phyloP scores from a whole-genome alignment of 2,329 filamentous ascomycete genomes.

The Neurospora sp. region DNA sequence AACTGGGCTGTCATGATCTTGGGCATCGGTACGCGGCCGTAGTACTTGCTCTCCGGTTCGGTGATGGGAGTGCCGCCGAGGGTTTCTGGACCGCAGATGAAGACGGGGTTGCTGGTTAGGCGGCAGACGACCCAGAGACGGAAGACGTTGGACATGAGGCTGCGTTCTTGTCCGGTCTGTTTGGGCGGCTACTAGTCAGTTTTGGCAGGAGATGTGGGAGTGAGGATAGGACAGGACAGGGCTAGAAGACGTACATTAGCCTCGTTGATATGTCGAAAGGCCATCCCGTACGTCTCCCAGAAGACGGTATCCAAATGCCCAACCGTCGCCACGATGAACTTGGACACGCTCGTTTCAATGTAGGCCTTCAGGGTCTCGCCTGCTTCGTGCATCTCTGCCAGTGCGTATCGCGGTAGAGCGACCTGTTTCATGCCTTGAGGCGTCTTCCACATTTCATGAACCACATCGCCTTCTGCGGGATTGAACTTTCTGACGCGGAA shows the following conservation, averaged over 20 bases:
- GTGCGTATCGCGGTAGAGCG: constrained; percentile 8
- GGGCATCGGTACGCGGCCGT: constrained; percentile 13
- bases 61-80: constrained; percentile 11
- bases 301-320: constrained; percentile 9
- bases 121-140: constrained; percentile 16
- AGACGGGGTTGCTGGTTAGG: constrained; percentile 13
- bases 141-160: constrained; percentile 13
- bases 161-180: constrained; percentile 9
- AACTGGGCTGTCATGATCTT: constrained; percentile 17
- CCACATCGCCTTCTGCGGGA: constrained; percentile 16
- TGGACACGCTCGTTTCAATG: constrained; percentile 7
- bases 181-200: not conserved
- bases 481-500: constrained; percentile 17
- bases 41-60: constrained; percentile 8
- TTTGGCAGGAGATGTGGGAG: not conserved
- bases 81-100: constrained; percentile 14
- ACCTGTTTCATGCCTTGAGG: constrained; percentile 3
- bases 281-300: constrained; percentile 12
- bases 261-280: constrained; percentile 9
- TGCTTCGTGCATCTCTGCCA: constrained; percentile 11
- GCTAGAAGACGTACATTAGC: constrained; percentile 4
- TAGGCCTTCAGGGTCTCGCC: constrained; percentile 10
- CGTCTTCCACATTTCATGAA: constrained; percentile 13
- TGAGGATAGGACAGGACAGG: not conserved
- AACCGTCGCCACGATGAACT: constrained; percentile 9